Percentiles rank a stretch among this genome's conserved stretches.
phyloP scores from a whole-genome alignment of 2,329 filamentous ascomycete genomes.

The Alternaria sp. region DNA sequence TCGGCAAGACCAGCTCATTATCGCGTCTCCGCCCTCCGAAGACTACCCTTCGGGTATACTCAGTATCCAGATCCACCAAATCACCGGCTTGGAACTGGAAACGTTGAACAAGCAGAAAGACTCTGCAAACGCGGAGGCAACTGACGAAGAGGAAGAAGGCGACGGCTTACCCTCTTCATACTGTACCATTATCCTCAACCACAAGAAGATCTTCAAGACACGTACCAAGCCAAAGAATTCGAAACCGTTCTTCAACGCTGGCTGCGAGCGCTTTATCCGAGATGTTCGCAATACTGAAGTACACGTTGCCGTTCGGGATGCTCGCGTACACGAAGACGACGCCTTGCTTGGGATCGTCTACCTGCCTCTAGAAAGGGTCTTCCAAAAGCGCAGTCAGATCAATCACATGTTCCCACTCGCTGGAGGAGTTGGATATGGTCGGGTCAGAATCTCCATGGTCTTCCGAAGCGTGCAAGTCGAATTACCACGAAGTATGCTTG shows the following conservation, averaged over 20 bases:
- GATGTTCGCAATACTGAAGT: conserved; percentile 73
- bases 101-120: conserved; percentile 62
- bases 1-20: conserved; percentile 67
- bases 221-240: conserved; percentile 79
- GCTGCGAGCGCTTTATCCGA: conserved; percentile 73
- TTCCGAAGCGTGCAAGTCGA: conserved; percentile 73
- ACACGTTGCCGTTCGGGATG: conserved; percentile 71
- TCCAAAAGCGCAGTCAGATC: conserved; percentile 68
- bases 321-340: conserved; percentile 72
- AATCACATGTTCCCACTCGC: conserved; percentile 70
- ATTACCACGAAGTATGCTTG: conserved; percentile 63
- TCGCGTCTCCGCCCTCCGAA: conserved; percentile 68
- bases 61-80: conserved; percentile 74
- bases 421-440: conserved; percentile 75
- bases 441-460: conserved; percentile 72
- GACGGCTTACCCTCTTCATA: conserved; percentile 73
- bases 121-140: conserved; percentile 57
- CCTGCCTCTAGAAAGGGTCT: conserved; percentile 67
- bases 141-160: conserved; percentile 65
- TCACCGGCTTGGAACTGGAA: conserved; percentile 70
- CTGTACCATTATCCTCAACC: conserved; percentile 75
- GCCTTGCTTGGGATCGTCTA: conserved; percentile 73
- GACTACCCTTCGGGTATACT: conserved; percentile 71
- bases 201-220: conserved; percentile 72
- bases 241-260: conserved; percentile 80